Percentiles rank a stretch among this genome's conserved stretches.
Conservation (phyloP, 2,329 filamentous ascomycete species). For the Colletotrichum abscissum region DNA sequence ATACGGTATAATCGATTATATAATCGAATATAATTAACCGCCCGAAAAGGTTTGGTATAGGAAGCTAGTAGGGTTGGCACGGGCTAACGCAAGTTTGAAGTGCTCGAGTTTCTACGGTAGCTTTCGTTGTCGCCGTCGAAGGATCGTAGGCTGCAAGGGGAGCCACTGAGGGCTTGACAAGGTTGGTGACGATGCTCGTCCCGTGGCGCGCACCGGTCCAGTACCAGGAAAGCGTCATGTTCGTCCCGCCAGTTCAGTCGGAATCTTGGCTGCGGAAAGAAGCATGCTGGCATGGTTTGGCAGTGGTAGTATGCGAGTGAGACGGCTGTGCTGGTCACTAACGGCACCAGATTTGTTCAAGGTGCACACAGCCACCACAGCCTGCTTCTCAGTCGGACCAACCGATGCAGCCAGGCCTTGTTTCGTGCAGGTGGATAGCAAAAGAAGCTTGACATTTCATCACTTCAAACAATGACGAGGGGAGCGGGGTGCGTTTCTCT, state of each 20-base stretch:
- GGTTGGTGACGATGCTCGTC: neutral
- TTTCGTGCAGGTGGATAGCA: constrained; percentile 17
- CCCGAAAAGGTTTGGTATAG: no score
- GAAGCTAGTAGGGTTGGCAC: no score
- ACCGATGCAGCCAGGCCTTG: constrained; percentile 22
- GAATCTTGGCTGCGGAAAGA: neutral
- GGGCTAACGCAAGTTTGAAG: no score
- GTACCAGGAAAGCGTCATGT: neutral
- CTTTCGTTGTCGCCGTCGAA: constrained; percentile 4
- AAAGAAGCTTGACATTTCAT: constrained; percentile 16
- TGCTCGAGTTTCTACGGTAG: no score
- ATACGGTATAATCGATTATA: no score
- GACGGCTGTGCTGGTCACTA: constrained; percentile 25
- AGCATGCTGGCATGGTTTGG: neutral
- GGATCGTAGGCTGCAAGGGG: constrained; percentile 29
- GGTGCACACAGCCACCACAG: constrained; percentile 24
- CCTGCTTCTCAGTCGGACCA: constrained; percentile 19
- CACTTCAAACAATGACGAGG: constrained; percentile 6
- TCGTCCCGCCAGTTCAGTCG: constrained; percentile 10
- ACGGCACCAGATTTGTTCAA: neutral
- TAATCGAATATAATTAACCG: no score
- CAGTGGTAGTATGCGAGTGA: constrained; percentile 10
- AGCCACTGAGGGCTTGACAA: constrained; percentile 18
- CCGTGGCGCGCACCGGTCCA: neutral
- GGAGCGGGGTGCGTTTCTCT: constrained; percentile 14